Evolutionary conservation across 2,329 filamentous ascomycete genomes (phyloP).

Genomic region (Scleromitrula shiraiana): DNA sequence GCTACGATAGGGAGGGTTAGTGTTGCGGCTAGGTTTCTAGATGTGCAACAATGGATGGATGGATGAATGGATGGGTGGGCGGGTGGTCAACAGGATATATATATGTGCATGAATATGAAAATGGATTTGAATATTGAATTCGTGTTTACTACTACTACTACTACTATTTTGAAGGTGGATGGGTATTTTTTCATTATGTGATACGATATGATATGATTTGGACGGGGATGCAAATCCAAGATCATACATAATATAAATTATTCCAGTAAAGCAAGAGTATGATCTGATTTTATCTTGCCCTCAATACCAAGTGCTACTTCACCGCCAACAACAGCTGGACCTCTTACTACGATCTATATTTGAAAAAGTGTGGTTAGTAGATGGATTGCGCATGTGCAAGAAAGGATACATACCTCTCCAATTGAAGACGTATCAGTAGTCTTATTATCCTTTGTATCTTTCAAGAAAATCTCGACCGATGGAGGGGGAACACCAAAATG

Average conservation of each 20-base stretch:
- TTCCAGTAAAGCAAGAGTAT: conserved; percentile 51
- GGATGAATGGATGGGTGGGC: too few species aligned
- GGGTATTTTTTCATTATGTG: too few species aligned
- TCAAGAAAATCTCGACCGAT: conserved; percentile 69
- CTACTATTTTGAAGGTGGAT: conserved; percentile 1
- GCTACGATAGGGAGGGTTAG: neutral
- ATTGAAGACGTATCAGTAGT: conserved; percentile 54
- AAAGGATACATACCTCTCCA: conserved; percentile 49
- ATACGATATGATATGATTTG: neutral
- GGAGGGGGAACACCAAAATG: conserved; percentile 82
- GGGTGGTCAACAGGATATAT: too few species aligned
- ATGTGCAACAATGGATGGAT: neutral
- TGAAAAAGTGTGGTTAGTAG: neutral
- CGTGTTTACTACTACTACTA: too few species aligned
- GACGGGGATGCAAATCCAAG: neutral
- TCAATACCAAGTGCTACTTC: conserved; percentile 56
- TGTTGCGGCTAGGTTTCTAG: neutral
- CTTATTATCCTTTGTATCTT: conserved; percentile 51
- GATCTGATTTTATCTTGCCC: conserved; percentile 61
- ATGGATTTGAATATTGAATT: too few species aligned
- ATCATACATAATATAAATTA: neutral
- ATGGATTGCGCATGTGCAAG: conserved; percentile 5
- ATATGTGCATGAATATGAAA: too few species aligned
- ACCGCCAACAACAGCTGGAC: conserved; percentile 64
- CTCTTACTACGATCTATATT: conserved; percentile 57